Evolutionary conservation across 164 flowering plant species (phyloP).

Genomic region (Paratinospora sagittata): DNA sequence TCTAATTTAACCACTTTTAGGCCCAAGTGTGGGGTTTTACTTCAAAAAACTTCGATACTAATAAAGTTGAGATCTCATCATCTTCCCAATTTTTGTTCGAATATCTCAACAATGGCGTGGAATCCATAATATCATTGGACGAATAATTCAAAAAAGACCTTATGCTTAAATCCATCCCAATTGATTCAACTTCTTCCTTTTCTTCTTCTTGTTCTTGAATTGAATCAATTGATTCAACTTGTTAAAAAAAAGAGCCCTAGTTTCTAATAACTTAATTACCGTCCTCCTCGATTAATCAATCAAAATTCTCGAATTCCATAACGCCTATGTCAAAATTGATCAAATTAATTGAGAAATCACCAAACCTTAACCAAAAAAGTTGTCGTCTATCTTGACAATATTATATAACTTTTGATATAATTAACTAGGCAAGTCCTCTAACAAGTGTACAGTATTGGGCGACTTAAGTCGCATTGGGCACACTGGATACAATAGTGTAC

Average conservation of each 20-base stretch:
- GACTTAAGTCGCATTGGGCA: too few species aligned
- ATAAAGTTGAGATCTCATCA: too few species aligned
- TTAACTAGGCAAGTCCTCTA: too few species aligned
- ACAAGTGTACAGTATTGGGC: too few species aligned
- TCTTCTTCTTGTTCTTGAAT: too few species aligned
- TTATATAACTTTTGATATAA: too few species aligned
- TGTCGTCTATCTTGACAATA: too few species aligned
- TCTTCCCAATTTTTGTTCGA: slow-evolving; percentile 20
- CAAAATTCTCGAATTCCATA: not conserved
- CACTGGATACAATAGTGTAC: too few species aligned
- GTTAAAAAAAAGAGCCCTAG: not conserved
- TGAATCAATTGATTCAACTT: too few species aligned
- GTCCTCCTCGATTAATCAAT: not conserved
- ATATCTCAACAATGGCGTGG: slow-evolving; percentile 38
- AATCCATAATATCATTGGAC: slow-evolving; percentile 20
- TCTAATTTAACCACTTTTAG: too few species aligned
- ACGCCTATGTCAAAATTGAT: not conserved
- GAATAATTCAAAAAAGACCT: slow-evolving; percentile 14
- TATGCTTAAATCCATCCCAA: slow-evolving; percentile 10
- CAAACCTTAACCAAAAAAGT: not conserved
- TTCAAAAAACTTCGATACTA: slow-evolving; percentile 35
- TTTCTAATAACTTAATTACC: not conserved
- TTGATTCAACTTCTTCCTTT: too few species aligned
- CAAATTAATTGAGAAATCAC: not conserved
- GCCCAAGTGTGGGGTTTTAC: too few species aligned